Evolutionary conservation across 1,284 basidiomycete species (phyloP), one percentile per base, ranked within the genome.

Genomic region (Trichosporon sp.): DNA sequence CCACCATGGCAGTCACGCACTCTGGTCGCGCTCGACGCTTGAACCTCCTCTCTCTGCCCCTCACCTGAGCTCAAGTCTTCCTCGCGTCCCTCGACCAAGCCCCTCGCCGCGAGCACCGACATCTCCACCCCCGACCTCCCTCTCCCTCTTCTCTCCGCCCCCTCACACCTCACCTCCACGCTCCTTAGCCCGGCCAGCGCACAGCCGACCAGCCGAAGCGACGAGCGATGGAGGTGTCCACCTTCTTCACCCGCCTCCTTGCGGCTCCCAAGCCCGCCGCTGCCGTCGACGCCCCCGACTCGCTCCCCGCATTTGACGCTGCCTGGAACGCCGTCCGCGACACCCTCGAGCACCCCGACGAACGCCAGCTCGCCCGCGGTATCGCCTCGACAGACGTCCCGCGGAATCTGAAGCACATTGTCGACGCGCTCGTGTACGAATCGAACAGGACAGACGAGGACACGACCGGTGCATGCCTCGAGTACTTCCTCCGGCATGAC

Each of bases 401-500:
- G 9, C 84, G 82, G 6, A 88, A 89, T 70, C 85, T 98, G 18
- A 87, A 89, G 77, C 88, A 89, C n/a, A 90, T 98, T 85, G 91
- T 94, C 3, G 92, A 95, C 80, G 87, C 91, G 2, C 86, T 98
- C 58, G 92, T 96, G 18, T 89, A 89, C 85, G 95, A 97, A 81
- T 90, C 91, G 27, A 90, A 90, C 18, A 86, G 89, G 71, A 88
- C 87, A 21, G 92, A 94, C 76, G 91, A 92, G 84, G 92, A 92
- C 70, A 88, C 87, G 12, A 93, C 92, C 3, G 94, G 94, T 25
- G 89, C 88, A 18, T 96, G 93, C 78, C 85, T 97, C 71, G 96
- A 98, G 82, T 93, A 93, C 81, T 86, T 97, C 32, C 84, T 98
- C 64, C 93, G 95, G 84, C 91, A 95, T 76, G 92, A 94, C 85